Conservation (phyloP, 768 basidiomycete species). For the Kondoa subrosea region DNA sequence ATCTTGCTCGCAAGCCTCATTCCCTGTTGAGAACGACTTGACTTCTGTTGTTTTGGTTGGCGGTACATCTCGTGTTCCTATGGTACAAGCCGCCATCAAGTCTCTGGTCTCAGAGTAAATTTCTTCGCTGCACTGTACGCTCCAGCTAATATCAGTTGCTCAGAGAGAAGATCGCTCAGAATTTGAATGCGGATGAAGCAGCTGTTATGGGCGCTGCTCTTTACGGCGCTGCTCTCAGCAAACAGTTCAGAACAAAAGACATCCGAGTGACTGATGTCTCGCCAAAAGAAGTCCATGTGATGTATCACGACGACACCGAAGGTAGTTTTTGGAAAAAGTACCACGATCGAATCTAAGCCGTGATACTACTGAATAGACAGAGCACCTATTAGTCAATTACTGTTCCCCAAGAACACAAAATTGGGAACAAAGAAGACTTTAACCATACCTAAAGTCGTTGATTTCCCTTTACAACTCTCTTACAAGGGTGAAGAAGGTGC, state of each 20-base stretch:
- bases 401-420: slow-evolving; percentile 65
- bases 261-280: slow-evolving; percentile 64
- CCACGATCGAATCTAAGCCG: too few relatives aligned
- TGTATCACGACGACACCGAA: slow-evolving; percentile 23
- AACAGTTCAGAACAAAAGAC: slow-evolving; percentile 88
- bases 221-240: slow-evolving; percentile 69
- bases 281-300: slow-evolving; percentile 44
- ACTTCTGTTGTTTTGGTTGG: slow-evolving; percentile 85
- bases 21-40: slow-evolving; percentile 42
- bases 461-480: slow-evolving; percentile 59
- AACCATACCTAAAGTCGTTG: slow-evolving; percentile 66
- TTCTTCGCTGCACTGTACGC: too few relatives aligned
- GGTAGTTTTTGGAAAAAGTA: slow-evolving; percentile 9
- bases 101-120: slow-evolving; percentile 60
- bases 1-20: background rate
- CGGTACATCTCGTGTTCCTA: slow-evolving; percentile 72
- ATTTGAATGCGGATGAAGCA: slow-evolving; percentile 93
- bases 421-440: slow-evolving; percentile 67
- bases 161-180: slow-evolving; percentile 70
- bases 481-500: slow-evolving; percentile 38
- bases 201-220: slow-evolving; percentile 85
- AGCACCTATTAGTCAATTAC: slow-evolving; percentile 31
- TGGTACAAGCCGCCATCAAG: slow-evolving; percentile 71
- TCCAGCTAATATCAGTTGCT: background rate
- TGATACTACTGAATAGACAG: background rate